These are phyloP conservation scores for Aspergillus diversus DNA, from an alignment of 495 filamentous ascomycete genomes.

Conservation along the genomic window DNA sequence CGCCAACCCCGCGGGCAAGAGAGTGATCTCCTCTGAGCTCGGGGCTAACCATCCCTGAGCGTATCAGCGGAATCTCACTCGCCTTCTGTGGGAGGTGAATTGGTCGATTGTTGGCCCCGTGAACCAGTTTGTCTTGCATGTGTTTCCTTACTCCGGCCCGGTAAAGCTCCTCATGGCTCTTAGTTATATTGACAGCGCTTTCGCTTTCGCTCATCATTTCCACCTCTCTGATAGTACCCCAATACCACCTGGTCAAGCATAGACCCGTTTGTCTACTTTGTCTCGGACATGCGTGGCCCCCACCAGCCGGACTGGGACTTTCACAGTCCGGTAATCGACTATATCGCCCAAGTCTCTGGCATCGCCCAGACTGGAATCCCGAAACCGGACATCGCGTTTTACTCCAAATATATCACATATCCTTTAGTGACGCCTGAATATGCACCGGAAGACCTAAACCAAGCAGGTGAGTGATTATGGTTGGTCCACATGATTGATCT, in stretches of 20 bases:
- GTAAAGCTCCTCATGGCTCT: neutral
- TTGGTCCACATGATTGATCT: neutral
- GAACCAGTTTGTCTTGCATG: neutral
- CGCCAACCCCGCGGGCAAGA: neutral
- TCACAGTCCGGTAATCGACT: neutral
- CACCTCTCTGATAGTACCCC: conserved; percentile 2
- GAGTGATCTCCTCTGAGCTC: neutral
- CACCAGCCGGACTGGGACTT: neutral
- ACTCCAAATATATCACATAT: conserved; percentile 7
- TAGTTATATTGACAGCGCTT: neutral
- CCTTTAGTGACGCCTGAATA: neutral
- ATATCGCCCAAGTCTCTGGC: neutral
- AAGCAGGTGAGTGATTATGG: conserved; percentile 8
- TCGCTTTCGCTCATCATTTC: neutral
- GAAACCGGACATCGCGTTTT: conserved; percentile 11
- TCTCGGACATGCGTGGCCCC: neutral
- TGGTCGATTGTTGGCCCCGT: neutral
- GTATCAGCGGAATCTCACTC: neutral
- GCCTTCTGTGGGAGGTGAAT: conserved; percentile 2
- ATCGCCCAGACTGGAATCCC: conserved; percentile 10
- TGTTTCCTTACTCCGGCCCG: neutral
- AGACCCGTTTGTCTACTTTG: neutral
- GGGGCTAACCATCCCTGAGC: neutral
- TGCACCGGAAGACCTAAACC: neutral
- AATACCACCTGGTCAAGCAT: neutral